Evolutionary conservation across 1,284 basidiomycete genomes (phyloP).

Genomic region (Mycena citricolor): DNA sequence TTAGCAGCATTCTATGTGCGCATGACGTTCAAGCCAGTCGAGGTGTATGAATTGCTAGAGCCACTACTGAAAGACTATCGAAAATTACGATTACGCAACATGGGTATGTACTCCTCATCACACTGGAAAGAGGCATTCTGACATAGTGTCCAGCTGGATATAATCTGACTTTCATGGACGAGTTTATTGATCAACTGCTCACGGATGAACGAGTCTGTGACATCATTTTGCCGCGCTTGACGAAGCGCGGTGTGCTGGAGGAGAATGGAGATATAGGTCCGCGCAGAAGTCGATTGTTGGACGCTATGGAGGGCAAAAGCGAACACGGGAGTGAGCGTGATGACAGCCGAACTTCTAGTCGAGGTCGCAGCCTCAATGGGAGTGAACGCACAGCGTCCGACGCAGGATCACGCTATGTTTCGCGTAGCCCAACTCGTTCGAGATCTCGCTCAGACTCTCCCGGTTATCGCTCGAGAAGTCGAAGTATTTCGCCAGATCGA

Average conservation of each 20-base stretch:
- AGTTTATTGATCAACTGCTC: constrained; percentile 86
- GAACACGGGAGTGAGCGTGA: constrained; percentile 46
- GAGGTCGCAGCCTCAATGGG: constrained; percentile 31
- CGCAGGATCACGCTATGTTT: constrained; percentile 56
- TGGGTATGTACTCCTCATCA: constrained; percentile 53
- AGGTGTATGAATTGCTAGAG: constrained; percentile 92
- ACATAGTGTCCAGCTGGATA: constrained; percentile 63
- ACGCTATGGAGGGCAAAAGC: constrained; percentile 75
- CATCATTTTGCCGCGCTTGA: constrained; percentile 90
- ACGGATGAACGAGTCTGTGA: constrained; percentile 94
- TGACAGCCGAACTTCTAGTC: constrained; percentile 35
- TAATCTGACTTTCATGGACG: constrained; percentile 85
- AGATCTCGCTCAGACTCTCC: constrained; percentile 44
- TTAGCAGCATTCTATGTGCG: constrained; percentile 94
- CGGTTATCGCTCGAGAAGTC: constrained; percentile 53
- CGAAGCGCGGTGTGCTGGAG: constrained; percentile 85
- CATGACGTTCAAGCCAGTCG: constrained; percentile 87
- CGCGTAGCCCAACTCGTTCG: constrained; percentile 59
- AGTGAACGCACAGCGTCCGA: constrained; percentile 41
- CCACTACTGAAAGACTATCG: constrained; percentile 92
- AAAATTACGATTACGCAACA: constrained; percentile 82
- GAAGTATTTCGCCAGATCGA: constrained; percentile 60
- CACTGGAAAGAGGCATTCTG: too few species aligned
- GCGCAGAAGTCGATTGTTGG: constrained; percentile 76
- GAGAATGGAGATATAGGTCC: constrained; percentile 88